Conservation (phyloP, 2,329 filamentous ascomycete species). For the Phyllosticta paracitricarpa region DNA sequence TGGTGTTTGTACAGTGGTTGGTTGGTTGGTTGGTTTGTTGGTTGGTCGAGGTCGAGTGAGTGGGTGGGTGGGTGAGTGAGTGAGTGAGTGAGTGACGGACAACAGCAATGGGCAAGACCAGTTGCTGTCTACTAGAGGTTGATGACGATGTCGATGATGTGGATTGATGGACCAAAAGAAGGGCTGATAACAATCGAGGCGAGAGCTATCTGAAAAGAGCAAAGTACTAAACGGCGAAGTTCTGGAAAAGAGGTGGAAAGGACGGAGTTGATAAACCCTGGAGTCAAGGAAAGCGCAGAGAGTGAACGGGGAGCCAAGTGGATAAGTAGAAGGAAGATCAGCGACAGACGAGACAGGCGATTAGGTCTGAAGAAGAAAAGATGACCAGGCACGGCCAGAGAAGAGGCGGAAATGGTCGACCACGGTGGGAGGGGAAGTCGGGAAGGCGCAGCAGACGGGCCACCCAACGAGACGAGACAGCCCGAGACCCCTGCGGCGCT, state of each 20-base stretch:
- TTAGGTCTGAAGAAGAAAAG: slow-evolving; percentile 33
- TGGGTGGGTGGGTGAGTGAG: background rate
- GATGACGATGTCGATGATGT: background rate
- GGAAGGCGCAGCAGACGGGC: slow-evolving; percentile 27
- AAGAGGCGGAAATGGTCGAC: slow-evolving; percentile 28
- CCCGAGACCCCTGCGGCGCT: slow-evolving; percentile 18
- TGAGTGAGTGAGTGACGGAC: slow-evolving; percentile 29
- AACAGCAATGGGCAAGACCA: slow-evolving; percentile 27
- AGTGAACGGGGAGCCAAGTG: slow-evolving; percentile 25
- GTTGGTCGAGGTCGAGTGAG: too few species aligned
- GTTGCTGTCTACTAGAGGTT: slow-evolving; percentile 28
- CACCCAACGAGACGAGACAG: slow-evolving; percentile 21
- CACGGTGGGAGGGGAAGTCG: slow-evolving; percentile 13
- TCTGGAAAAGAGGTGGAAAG: slow-evolving; percentile 25
- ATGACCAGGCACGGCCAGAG: slow-evolving; percentile 30
- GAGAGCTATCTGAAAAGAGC: slow-evolving; percentile 25
- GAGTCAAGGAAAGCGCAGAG: slow-evolving; percentile 26
- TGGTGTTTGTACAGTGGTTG: too few species aligned
- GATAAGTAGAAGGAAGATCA: slow-evolving; percentile 32
- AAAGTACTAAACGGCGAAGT: slow-evolving; percentile 20
- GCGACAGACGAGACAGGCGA: slow-evolving; percentile 28
- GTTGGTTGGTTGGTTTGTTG: too few species aligned
- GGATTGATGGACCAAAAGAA: slow-evolving; percentile 22
- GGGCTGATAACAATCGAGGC: slow-evolving; percentile 25
- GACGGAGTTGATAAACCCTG: slow-evolving; percentile 35